phyloP scores from a whole-genome alignment of 2,329 filamentous ascomycete genomes.

The Torrubiella hemipterigena region DNA sequence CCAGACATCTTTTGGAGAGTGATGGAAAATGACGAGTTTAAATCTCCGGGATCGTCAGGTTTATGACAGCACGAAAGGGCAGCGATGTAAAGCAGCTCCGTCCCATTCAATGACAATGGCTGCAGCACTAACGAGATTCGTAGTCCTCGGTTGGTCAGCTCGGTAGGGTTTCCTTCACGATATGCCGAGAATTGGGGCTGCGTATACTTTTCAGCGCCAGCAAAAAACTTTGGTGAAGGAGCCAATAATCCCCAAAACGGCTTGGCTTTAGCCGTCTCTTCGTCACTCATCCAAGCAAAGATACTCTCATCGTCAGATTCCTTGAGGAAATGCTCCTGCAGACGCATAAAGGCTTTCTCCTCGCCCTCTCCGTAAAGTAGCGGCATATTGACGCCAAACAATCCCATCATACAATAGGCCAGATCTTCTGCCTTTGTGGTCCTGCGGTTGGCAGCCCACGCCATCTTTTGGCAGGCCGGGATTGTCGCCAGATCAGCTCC shows the following conservation, averaged over 20 bases:
- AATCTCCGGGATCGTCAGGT: too few species aligned
- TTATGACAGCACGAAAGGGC: too few species aligned
- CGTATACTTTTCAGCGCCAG: too few species aligned
- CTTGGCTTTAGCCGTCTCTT: not conserved
- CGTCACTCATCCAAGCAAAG: conserved; percentile 13
- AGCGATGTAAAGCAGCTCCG: too few species aligned
- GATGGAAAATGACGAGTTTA: too few species aligned
- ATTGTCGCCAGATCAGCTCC: conserved; percentile 1
- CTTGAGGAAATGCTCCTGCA: conserved; percentile 14
- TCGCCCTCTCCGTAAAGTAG: conserved; percentile 8
- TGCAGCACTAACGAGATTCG: too few species aligned
- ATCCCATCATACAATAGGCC: conserved; percentile 9
- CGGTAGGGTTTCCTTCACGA: too few species aligned
- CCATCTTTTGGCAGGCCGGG: conserved; percentile 7
- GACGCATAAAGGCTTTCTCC: conserved; percentile 11
- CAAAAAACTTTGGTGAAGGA: too few species aligned
- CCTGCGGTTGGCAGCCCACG: conserved; percentile 5
- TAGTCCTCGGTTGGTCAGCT: too few species aligned
- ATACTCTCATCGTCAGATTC: conserved; percentile 10
- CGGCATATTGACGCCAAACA: conserved; percentile 9
- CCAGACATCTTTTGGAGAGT: too few species aligned
- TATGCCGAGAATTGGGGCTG: too few species aligned
- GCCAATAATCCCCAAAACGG: not conserved
- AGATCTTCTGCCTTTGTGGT: conserved; percentile 7
- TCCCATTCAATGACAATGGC: too few species aligned